Percentiles rank a stretch among this genome's conserved stretches.
Conservation (phyloP, 805 yeast genomes). For the Candida sphagnicola region DNA sequence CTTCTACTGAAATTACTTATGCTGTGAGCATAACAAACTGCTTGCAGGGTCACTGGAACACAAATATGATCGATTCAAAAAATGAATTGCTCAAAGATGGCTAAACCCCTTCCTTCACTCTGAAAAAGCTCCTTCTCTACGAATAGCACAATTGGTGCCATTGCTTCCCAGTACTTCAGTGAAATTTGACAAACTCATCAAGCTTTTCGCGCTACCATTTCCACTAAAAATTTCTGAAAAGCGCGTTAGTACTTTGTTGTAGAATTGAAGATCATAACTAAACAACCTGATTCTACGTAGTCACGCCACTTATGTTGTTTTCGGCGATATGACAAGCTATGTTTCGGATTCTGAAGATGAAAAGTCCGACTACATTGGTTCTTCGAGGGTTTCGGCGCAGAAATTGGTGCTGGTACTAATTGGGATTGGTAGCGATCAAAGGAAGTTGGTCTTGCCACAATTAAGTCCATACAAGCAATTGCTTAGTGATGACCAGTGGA, state of each 20-base stretch:
- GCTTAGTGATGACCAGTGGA: slow-evolving; percentile 3
- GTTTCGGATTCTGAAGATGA: slow-evolving; percentile 31
- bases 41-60: no score
- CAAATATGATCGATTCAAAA: no score
- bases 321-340: slow-evolving; percentile 9
- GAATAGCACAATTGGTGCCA: no score
- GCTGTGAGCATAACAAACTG: no score
- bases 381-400: slow-evolving; percentile 10
- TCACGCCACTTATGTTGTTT: slow-evolving; percentile 5
- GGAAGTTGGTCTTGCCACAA: neutral
- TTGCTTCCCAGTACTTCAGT: no score
- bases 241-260: neutral
- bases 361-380: slow-evolving; percentile 8
- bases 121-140: no score
- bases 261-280: neutral
- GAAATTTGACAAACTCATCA: no score
- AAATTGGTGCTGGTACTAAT: slow-evolving; percentile 5
- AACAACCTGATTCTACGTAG: no score
- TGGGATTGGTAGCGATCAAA: neutral
- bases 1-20: no score
- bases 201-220: no score
- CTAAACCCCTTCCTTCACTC: no score
- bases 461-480: neutral
- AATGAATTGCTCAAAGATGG: no score
- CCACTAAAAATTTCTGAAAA: neutral